Conservation (phyloP, 805 yeast genomes). For the Saturnispora hagleri region DNA sequence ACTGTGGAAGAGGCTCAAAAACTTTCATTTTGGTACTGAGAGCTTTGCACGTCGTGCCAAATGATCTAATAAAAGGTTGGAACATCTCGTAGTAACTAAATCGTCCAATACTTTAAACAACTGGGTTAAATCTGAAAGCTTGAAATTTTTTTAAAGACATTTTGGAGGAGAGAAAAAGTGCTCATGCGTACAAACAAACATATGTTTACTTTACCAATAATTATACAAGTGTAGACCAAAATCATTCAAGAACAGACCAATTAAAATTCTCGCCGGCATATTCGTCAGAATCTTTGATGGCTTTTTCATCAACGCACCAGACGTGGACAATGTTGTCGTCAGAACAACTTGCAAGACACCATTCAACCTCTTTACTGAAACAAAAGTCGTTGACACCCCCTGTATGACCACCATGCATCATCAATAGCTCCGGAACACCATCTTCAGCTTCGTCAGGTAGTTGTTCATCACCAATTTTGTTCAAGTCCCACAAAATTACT, state of each 20-base stretch:
- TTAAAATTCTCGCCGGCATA: constrained; percentile 4
- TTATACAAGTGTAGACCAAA: background rate
- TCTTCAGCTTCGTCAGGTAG: constrained; percentile 83
- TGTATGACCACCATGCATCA: constrained; percentile 92
- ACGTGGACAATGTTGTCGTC: constrained; percentile 54
- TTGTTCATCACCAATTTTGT: constrained; percentile 76
- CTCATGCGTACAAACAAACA: background rate
- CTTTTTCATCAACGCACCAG: constrained; percentile 38
- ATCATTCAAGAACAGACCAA: constrained; percentile 2
- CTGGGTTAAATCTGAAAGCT: background rate
- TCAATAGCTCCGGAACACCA: constrained; percentile 78
- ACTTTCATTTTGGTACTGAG: constrained; percentile 25
- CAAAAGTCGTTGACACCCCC: constrained; percentile 65
- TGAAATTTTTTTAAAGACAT: background rate
- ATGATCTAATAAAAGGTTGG: constrained; percentile 6
- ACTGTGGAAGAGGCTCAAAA: constrained; percentile 41
- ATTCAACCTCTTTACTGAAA: constrained; percentile 63
- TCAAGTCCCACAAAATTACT: constrained; percentile 72
- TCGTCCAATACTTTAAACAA: background rate
- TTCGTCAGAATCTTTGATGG: constrained; percentile 18
- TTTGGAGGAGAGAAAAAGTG: background rate
- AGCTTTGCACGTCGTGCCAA: constrained; percentile 1
- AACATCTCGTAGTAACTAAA: background rate
- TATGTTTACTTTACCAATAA: background rate
- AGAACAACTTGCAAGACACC: constrained; percentile 62